phyloP scores from a whole-genome alignment of 2,329 filamentous ascomycete species.

The Beauveria brongniartii region DNA sequence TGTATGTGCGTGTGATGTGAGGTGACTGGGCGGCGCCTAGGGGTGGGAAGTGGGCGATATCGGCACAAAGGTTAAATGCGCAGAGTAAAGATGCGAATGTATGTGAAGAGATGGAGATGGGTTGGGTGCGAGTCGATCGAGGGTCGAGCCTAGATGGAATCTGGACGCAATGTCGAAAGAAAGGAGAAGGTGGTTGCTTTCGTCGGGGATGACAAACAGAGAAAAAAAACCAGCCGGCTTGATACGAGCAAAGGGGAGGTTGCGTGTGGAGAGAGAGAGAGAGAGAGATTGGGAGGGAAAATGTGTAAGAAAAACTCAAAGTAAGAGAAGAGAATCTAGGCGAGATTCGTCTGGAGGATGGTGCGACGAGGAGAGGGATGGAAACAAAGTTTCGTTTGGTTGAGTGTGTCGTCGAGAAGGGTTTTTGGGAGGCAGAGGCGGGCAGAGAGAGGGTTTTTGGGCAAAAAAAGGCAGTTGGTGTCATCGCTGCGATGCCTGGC shows the following conservation, averaged over 20 bases:
- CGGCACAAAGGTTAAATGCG: conserved; percentile 3
- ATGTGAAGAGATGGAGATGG: neutral
- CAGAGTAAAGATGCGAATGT: neutral
- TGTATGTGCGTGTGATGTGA: conserved; percentile 10
- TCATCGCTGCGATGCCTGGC: neutral
- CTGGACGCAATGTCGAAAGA: conserved; percentile 1
- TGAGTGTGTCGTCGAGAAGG: conserved; percentile 6
- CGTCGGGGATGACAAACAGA: conserved; percentile 11
- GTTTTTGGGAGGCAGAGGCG: conserved; percentile 1
- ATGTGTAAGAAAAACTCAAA: conserved; percentile 8
- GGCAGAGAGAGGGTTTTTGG: conserved; percentile 7
- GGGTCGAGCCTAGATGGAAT: neutral
- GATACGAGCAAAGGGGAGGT: neutral
- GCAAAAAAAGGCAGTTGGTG: conserved; percentile 3
- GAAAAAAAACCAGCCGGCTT: conserved; percentile 10
- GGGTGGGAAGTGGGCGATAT: conserved; percentile 5
- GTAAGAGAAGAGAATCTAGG: conserved; percentile 11
- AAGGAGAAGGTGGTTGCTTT: neutral
- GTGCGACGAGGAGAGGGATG: conserved; percentile 7
- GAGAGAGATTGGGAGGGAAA: conserved; percentile 10
- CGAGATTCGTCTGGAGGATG: conserved; percentile 4
- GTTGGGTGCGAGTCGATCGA: neutral
- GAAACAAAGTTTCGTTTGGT: conserved; percentile 2
- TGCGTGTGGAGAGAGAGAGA: conserved; percentile 9
- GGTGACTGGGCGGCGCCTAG: conserved; percentile 5